phyloP scores from a whole-genome alignment of 345 rosid genomes.

The Capsella bursapastoris region DNA sequence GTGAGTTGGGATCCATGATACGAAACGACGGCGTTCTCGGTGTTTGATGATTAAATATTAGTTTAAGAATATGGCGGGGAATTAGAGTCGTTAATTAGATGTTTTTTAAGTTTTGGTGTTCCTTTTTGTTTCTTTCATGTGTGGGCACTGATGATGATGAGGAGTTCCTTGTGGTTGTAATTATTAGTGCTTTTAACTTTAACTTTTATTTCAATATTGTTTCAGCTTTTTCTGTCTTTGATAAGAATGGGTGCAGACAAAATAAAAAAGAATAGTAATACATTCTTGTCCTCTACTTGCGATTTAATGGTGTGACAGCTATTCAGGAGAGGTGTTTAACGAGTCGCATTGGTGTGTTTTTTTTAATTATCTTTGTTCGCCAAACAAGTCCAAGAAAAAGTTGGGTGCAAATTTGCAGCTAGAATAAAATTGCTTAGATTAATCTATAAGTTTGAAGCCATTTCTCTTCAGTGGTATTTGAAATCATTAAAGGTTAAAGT shows the following conservation, averaged over 20 bases:
- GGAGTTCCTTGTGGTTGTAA: constrained; percentile 39
- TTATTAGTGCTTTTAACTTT: constrained; percentile 44
- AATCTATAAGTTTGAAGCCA: background rate
- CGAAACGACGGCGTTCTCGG: constrained; percentile 14
- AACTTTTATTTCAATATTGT: constrained; percentile 17
- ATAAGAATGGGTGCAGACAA: background rate
- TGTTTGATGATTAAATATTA: constrained; percentile 27
- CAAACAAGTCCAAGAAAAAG: background rate
- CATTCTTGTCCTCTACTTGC: background rate
- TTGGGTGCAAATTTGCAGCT: constrained; percentile 12
- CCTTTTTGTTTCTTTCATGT: constrained; percentile 6
- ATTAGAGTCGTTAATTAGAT: constrained; percentile 42
- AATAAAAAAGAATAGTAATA: background rate
- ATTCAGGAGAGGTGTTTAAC: background rate
- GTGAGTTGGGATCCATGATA: background rate
- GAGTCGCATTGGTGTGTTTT: background rate
- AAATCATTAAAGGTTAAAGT: constrained; percentile 13
- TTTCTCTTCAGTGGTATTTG: constrained; percentile 21
- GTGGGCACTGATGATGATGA: constrained; percentile 42
- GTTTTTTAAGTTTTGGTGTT: constrained; percentile 20
- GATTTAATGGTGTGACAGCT: background rate
- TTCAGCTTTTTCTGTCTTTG: constrained; percentile 33
- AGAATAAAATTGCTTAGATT: background rate
- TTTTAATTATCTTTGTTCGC: background rate
- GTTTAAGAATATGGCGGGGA: constrained; percentile 43